Base-by-base conservation (phyloP, 345 rosid genomes). In the Camelina laxa region DNA sequence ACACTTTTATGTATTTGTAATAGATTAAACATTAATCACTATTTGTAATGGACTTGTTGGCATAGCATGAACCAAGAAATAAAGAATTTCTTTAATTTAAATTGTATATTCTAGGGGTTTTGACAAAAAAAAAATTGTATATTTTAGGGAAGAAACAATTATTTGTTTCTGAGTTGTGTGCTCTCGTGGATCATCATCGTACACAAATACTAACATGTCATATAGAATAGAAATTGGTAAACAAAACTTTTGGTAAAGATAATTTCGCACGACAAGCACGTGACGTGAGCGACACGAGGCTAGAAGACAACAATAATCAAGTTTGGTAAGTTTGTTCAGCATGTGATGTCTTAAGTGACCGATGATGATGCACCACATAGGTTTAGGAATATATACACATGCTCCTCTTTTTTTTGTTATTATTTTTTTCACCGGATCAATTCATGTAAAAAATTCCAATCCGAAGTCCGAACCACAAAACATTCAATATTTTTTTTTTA, bases 151-250 rank as follows among this genome's bases (percentile, higher is more conserved):
- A 9, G n/a, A 60, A 38, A 41, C 50, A 20, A 39, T 21, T 61
- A 21, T 2, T 24, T 50, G 27, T 55, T 56, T 44, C 10, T 33
- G 57, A 30, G 35, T 20, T 70, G 21, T 70, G n/a, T 47, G 45
- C 22, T 70, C 45, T 58, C 57, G 65, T 58, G 65, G 74, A 58
- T 58, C 57, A 57, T 33, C 57, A 41, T 69, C 65, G 57, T 70
- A 70, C 57, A 69, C 65, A 44, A 55, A 30, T 30, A 57, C 41
- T 56, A 12, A 22, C 62, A 19, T 30, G 41, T n/a, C 31, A 69
- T 39, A 13, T 21, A 51, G 7, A 24, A 22, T 15, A 2, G 16
- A 63, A 27, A 35, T 10, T 6, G 38, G 36, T 15, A 49, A 35
- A 33, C 7, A 33, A 15, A 53, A 54, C 3, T 22, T 24, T 2